Evolutionary conservation across 2,329 filamentous ascomycete genomes (phyloP), one percentile per base, ranked within the genome.

Genomic region (Colletotrichum sp.): DNA sequence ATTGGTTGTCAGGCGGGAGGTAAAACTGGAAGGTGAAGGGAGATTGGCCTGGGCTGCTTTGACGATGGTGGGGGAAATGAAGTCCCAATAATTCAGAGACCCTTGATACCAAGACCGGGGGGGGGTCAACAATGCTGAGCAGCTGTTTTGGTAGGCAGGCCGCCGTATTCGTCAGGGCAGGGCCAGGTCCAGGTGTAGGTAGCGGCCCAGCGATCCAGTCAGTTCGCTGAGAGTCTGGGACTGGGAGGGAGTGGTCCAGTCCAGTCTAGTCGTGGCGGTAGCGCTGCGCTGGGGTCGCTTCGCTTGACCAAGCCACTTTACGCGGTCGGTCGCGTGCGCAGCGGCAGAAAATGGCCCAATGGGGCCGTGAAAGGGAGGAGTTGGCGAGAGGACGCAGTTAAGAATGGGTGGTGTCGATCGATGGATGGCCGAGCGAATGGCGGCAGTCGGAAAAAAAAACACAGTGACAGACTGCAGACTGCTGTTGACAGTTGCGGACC

Each of bases 51-150:
- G 24, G 73, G 36, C 61, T 72, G 68, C 74, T 73, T 76, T 76
- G 74, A 71, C 74, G 76, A 76, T 72, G 70, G 76, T 76, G 76
- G 76, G 74, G 76, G 76, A 77, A 77, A 77, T 77, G 76, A 77
- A 75, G 70, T 77, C 61, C 68, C 76, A 77, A 77, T 77, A 76
- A 72, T 76, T 72, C 32, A 76, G 70, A 76, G 73, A 76, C 76
- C 76, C 75, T 76, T 67, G 74, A 75, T 76, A 65, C 69, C 55
- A 55, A 76, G 74, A 74, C 74, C 74, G 60, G 74, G 65, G 71
- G 65, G 71, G 60, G 71, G 59, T 74, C 72, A 68, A 71, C 61
- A 75, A 74, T 76, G 71, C 66, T 61, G 55, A 71, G 30, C 24
- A 65, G 18, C 48, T 59, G 70, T 66, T 71, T 74, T 71, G 59